Evolutionary conservation across 1,284 basidiomycete genomes (phyloP), one percentile per base, ranked within the genome.

Genomic region (Takashimella koratensis): DNA sequence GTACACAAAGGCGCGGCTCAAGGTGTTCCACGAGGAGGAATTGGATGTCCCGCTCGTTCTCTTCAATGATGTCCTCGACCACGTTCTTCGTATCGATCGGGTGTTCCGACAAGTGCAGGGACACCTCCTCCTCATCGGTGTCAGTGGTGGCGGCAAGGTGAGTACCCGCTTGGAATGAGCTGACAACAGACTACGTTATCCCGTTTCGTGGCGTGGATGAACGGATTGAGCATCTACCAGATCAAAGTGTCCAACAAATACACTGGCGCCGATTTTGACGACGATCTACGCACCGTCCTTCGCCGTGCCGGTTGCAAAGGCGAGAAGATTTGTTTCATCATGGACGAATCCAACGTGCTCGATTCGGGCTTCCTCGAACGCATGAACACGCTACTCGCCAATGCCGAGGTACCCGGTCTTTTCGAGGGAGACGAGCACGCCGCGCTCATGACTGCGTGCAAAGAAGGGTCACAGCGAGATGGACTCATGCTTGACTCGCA

Each of bases 201-300:
- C 25, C 86, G 97, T 51, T 99, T 99, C 74, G 96, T 98, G 42
- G 96, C 96, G 0, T 99, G 96, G 96, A 93, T 99, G 86, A 97
- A 98, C 65, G 96, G 96, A 43, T 80, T 99, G 44, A 94, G 90
- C 71, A 94, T 99, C 62, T 99, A 96, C 82, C 92, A 95, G 71
- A 95, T 99, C 81, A 96, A 97, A 71, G 94, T 97, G 3, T 96
- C 93, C 21, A 98, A 98, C 80, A 94, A 92, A 74, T 99, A 99
- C 74, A 96, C 91, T 0, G 93, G 90, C 21, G 93, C 94, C 24
- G 93, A 98, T 75, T 99, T 99, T 67, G 96, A 98, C 65, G 95
- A 98, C 60, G 96, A 99, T 71, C 81, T 99, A 45, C 85, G 96
- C 25, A 88, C 86, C 0, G 91, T 99, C 2, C 84, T 99, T 26